Percentiles rank a stretch among this genome's conserved stretches.
Conservation (phyloP, 2,329 filamentous ascomycete genomes). For the Kalaharituber pfeilii region DNA sequence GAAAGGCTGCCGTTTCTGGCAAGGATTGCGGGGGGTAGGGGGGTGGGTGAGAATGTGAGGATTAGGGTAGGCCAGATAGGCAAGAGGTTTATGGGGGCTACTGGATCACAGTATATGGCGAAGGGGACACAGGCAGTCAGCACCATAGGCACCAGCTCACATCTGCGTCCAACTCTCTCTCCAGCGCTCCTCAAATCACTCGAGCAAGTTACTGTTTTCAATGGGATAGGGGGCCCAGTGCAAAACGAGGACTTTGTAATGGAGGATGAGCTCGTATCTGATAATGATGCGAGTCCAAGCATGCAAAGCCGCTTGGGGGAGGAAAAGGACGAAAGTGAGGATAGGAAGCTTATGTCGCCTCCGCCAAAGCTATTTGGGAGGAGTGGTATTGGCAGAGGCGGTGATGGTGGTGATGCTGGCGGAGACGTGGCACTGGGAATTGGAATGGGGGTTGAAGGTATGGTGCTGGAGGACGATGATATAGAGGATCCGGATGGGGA, state of each 20-base stretch:
- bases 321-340: slow-evolving; percentile 42
- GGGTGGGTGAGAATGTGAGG: slow-evolving; percentile 20
- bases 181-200: slow-evolving; percentile 26
- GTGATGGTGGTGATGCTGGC: slow-evolving; percentile 16
- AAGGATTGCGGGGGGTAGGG: slow-evolving; percentile 35
- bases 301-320: slow-evolving; percentile 22
- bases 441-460: slow-evolving; percentile 27
- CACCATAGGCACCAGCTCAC: too few relatives aligned
- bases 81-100: neutral
- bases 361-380: slow-evolving; percentile 26
- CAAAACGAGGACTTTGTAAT: slow-evolving; percentile 32
- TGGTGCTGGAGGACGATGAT: slow-evolving; percentile 67
- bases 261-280: slow-evolving; percentile 23
- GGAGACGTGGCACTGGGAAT: slow-evolving; percentile 14
- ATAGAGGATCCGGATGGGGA: slow-evolving; percentile 44
- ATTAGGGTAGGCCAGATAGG: neutral
- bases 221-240: slow-evolving; percentile 25
- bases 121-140: too few relatives aligned
- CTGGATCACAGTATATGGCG: neutral
- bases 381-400: slow-evolving; percentile 29
- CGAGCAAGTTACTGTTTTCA: slow-evolving; percentile 26
- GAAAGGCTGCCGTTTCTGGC: slow-evolving; percentile 77
- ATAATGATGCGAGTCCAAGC: slow-evolving; percentile 27
- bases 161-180: too few relatives aligned
- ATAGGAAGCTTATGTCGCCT: slow-evolving; percentile 36